Conservation (phyloP, 2,329 filamentous ascomycete genomes). For the Tolypocladium tundrense region DNA sequence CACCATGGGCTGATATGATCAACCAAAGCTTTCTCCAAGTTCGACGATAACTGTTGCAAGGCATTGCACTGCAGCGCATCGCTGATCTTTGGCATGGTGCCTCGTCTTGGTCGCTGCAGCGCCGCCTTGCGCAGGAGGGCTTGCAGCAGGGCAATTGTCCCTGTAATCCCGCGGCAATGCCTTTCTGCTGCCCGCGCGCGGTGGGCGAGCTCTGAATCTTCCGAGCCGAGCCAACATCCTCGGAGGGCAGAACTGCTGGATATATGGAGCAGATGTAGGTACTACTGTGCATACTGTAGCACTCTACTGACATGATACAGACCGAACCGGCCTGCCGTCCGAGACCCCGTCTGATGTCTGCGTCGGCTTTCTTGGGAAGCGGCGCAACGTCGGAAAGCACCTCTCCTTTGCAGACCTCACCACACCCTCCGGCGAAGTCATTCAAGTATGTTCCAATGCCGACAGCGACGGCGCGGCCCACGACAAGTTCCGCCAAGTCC, state of each 20-base stretch:
- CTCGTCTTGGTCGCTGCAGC: conserved; percentile 13
- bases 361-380: conserved; percentile 59
- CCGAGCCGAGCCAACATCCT: conserved; percentile 1
- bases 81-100: conserved; percentile 11
- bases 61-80: neutral
- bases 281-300: neutral
- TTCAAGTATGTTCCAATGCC: conserved; percentile 35
- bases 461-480: conserved; percentile 25
- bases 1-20: neutral
- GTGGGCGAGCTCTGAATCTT: neutral
- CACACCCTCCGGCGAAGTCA: conserved; percentile 24
- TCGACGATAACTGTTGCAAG: neutral
- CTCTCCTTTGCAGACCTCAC: conserved; percentile 58
- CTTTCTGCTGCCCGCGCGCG: neutral
- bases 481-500: conserved; percentile 32
- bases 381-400: conserved; percentile 56
- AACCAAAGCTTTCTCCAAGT: neutral
- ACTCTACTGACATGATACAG: conserved; percentile 10
- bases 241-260: conserved; percentile 14
- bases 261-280: conserved; percentile 21
- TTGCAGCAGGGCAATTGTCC: neutral
- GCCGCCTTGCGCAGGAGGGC: conserved; percentile 9
- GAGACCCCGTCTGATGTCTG: conserved; percentile 8
- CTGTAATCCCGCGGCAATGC: neutral
- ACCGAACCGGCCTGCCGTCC: conserved; percentile 12